A percentile compares a stretch with the other conserved stretches of the same genome.
Evolutionary conservation across 768 basidiomycete genomes (phyloP).

Genomic region (Amanita phalloides): DNA sequence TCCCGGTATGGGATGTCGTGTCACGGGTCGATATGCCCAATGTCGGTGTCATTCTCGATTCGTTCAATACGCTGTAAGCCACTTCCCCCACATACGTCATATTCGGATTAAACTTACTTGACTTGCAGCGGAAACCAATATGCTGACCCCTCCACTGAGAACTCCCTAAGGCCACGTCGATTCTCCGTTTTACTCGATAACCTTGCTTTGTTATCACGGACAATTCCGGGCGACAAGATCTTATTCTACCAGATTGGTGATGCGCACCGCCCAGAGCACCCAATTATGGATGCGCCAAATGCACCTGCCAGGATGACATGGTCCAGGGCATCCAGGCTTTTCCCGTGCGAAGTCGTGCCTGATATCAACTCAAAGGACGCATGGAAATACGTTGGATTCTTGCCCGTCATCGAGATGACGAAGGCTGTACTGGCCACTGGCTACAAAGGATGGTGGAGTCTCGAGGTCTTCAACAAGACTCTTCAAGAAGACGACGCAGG

Average conservation of each 20-base stretch:
- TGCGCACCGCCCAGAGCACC: constrained; percentile 14
- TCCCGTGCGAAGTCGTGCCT: constrained; percentile 19
- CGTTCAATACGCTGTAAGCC: constrained; percentile 22
- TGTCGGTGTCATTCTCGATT: constrained; percentile 26
- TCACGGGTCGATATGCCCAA: constrained; percentile 21
- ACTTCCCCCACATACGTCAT: background rate
- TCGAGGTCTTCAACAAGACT: constrained; percentile 28
- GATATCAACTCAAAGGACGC: constrained; percentile 5
- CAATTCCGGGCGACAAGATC: constrained; percentile 24
- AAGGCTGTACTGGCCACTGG: constrained; percentile 20
- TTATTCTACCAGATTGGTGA: constrained; percentile 31
- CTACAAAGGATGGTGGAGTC: constrained; percentile 23
- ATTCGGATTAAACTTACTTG: background rate
- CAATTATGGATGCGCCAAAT: constrained; percentile 11
- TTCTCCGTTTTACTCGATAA: constrained; percentile 13
- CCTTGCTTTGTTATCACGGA: constrained; percentile 16
- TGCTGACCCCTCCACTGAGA: constrained; percentile 21
- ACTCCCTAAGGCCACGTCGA: constrained; percentile 12
- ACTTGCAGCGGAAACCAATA: constrained; percentile 22
- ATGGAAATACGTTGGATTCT: constrained; percentile 15
- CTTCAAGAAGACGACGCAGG: constrained; percentile 13
- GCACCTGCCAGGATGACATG: constrained; percentile 22
- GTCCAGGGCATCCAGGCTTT: constrained; percentile 27
- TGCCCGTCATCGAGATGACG: constrained; percentile 24
- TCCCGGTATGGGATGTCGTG: constrained; percentile 26